These are phyloP conservation scores for Cyclostephanos tholiformis DNA, from an alignment of 108 stramenopile species.

Conservation along the genomic window DNA sequence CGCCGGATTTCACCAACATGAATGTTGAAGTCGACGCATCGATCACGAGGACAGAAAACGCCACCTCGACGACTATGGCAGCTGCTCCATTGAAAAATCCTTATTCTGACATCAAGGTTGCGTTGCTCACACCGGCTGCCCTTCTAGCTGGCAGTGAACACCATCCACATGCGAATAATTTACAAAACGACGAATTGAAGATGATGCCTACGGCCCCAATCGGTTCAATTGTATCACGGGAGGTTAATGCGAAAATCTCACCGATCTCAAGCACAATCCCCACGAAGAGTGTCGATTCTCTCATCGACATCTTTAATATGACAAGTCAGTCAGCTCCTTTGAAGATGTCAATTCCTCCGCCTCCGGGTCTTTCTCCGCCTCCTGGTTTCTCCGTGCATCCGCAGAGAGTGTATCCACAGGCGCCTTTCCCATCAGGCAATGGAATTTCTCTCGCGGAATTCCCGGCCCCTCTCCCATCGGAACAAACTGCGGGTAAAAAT, in stretches of 20 bases:
- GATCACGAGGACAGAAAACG: neutral
- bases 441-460: neutral
- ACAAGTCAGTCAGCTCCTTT: neutral
- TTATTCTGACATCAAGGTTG: conserved; percentile 26
- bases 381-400: conserved; percentile 25
- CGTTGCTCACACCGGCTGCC: conserved; percentile 39
- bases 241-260: neutral
- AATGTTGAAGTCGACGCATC: neutral
- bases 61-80: neutral
- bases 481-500: conserved; percentile 4
- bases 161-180: neutral
- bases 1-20: neutral
- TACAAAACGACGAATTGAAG: neutral
- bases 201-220: neutral
- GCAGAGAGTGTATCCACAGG: neutral
- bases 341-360: conserved; percentile 26
- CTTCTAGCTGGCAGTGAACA: conserved; percentile 12
- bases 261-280: neutral
- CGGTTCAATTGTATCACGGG: neutral
- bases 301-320: neutral
- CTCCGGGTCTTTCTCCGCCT: conserved; percentile 35
- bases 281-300: conserved; percentile 1
- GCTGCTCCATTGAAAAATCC: conserved; percentile 12
- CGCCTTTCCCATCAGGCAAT: neutral
- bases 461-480: neutral